These are phyloP conservation scores for Petunia hybrid DNA, from an alignment of 305 asterid genomes.

Conservation along the genomic window DNA sequence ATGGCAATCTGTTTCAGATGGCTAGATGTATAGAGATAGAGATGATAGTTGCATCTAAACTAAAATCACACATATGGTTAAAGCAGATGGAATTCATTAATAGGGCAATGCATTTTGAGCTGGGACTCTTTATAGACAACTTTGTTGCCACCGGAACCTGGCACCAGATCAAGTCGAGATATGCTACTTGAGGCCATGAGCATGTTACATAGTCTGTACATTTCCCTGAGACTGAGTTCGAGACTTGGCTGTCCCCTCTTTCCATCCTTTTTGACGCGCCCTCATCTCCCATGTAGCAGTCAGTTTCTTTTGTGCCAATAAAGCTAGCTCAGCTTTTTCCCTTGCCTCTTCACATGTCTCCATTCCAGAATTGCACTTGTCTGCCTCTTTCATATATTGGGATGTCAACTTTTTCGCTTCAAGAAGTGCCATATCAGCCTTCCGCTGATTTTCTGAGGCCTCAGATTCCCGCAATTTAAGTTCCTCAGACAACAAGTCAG, in stretches of 20 bases:
- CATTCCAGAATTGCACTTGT: constrained; percentile 98
- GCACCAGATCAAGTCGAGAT: constrained; percentile 28
- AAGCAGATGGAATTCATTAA: constrained; percentile 4
- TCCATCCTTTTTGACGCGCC: constrained; percentile 95
- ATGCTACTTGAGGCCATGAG: constrained; percentile 27
- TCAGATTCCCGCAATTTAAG: constrained; percentile 84
- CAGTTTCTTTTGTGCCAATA: constrained; percentile 71
- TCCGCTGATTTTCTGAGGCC: constrained; percentile 81
- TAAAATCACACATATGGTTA: constrained; percentile 22
- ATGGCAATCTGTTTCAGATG: constrained; percentile 23
- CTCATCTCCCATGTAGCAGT: constrained; percentile 84
- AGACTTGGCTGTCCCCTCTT: constrained; percentile 61
- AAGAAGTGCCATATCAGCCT: constrained; percentile 84
- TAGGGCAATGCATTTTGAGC: neutral
- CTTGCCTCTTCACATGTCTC: constrained; percentile 98
- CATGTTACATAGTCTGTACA: constrained; percentile 44
- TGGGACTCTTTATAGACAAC: constrained; percentile 26
- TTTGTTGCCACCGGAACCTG: constrained; percentile 28
- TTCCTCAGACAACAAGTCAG: constrained; percentile 87
- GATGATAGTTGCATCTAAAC: constrained; percentile 3
- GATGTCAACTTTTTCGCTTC: constrained; percentile 95
- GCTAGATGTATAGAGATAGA: neutral
- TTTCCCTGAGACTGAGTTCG: constrained; percentile 43
- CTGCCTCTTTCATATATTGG: constrained; percentile 96
- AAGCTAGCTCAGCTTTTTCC: constrained; percentile 79